Percentiles rank a stretch among this genome's conserved stretches.
Evolutionary conservation across 305 asterid genomes (phyloP).

Genomic region (Fraxinus dipetala): DNA sequence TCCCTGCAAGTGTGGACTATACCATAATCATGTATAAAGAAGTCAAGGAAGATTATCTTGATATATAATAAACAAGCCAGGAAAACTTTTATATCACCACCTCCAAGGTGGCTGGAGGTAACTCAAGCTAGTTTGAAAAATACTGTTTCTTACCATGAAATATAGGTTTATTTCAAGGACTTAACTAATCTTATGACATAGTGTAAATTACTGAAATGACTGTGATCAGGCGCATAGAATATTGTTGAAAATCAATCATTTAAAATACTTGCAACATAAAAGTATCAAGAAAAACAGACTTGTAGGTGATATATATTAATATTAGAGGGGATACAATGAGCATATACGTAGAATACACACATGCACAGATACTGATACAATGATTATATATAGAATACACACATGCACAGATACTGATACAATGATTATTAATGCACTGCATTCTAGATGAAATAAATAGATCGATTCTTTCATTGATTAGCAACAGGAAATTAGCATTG

Average conservation of each 20-base stretch:
- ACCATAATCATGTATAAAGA: neutral
- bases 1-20: slow-evolving; percentile 45
- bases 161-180: neutral
- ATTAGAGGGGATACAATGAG: neutral
- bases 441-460: neutral
- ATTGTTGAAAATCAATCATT: neutral
- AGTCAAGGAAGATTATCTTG: neutral
- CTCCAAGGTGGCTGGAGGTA: neutral
- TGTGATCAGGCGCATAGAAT: neutral
- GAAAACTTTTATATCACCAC: neutral
- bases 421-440: neutral
- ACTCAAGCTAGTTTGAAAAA: slow-evolving; percentile 3
- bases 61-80: neutral
- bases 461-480: slow-evolving; percentile 9
- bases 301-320: neutral
- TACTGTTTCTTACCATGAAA: neutral
- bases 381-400: neutral
- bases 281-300: neutral
- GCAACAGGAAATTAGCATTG: neutral
- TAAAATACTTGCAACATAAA: neutral
- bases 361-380: neutral
- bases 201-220: neutral
- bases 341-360: neutral
- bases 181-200: neutral
- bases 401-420: neutral